These are phyloP conservation scores for Candida fluviatilis DNA, from an alignment of 805 yeast genomes.

Conservation along the genomic window DNA sequence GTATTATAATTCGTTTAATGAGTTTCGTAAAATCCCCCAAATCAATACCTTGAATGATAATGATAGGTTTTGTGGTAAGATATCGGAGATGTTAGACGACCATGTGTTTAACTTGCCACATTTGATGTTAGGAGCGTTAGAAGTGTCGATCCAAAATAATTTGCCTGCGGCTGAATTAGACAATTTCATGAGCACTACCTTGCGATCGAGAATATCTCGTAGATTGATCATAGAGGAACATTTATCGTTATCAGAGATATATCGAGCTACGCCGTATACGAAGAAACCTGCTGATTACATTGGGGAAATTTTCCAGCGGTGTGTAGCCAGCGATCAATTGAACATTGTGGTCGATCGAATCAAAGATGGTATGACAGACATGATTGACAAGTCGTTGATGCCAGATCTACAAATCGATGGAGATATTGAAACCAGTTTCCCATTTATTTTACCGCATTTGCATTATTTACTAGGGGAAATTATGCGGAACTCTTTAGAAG, in stretches of 20 bases:
- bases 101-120: slow-evolving; percentile 83
- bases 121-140: slow-evolving; percentile 89
- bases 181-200: slow-evolving; percentile 66
- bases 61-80: slow-evolving; percentile 60
- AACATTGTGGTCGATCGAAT: slow-evolving; percentile 48
- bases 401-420: slow-evolving; percentile 82
- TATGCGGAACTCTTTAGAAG: slow-evolving; percentile 78
- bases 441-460: slow-evolving; percentile 81
- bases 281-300: slow-evolving; percentile 50
- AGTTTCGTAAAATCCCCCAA: slow-evolving; percentile 68
- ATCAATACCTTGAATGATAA: slow-evolving; percentile 74
- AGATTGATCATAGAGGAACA: slow-evolving; percentile 92
- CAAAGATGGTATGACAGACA: slow-evolving; percentile 47
- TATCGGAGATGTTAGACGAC: slow-evolving; percentile 65
- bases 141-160: slow-evolving; percentile 56
- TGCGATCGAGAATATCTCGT: slow-evolving; percentile 84
- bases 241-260: slow-evolving; percentile 68
- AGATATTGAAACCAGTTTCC: slow-evolving; percentile 60
- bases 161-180: slow-evolving; percentile 67
- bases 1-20: slow-evolving; percentile 83
- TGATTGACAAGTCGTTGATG: slow-evolving; percentile 48
- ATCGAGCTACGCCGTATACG: slow-evolving; percentile 43
- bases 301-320: slow-evolving; percentile 79
- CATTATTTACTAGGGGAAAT: slow-evolving; percentile 87
- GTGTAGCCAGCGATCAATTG: slow-evolving; percentile 69